Evolutionary conservation across 495 filamentous ascomycete species (phyloP).

Genomic region (Glonium stellatum): DNA sequence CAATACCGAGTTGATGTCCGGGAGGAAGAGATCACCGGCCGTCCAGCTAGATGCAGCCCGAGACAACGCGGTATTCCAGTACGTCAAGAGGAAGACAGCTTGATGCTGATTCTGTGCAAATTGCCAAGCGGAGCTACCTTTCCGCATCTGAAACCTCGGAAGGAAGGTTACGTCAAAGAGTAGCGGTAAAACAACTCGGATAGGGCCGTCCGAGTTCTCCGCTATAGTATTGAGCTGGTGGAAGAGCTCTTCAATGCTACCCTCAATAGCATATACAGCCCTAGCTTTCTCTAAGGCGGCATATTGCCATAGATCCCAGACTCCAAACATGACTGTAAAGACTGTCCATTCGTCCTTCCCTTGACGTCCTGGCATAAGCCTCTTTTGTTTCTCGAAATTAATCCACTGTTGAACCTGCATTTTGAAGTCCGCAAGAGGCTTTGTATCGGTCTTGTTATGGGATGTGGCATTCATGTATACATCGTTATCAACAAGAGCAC

Average conservation of each 20-base stretch:
- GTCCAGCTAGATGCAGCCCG: conserved; percentile 15
- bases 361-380: conserved; percentile 1
- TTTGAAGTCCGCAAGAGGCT: conserved; percentile 20
- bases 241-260: conserved; percentile 22
- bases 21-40: conserved; percentile 20
- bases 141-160: conserved; percentile 19
- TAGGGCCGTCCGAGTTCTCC: conserved; percentile 10
- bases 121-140: background rate
- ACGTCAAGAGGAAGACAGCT: conserved; percentile 20
- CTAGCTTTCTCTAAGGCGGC: conserved; percentile 8
- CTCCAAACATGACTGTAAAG: conserved; percentile 22
- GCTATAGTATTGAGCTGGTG: conserved; percentile 17
- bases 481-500: conserved; percentile 16
- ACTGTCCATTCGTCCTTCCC: conserved; percentile 13
- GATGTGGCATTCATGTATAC: conserved; percentile 22
- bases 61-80: conserved; percentile 23
- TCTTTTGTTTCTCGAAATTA: conserved; percentile 14
- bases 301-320: conserved; percentile 26
- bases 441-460: conserved; percentile 1
- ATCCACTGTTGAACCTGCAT: conserved; percentile 24
- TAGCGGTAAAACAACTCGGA: conserved; percentile 22
- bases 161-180: conserved; percentile 24
- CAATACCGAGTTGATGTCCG: conserved; percentile 16
- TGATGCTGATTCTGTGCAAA: conserved; percentile 21
- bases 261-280: conserved; percentile 20